phyloP scores from a whole-genome alignment of 345 rosid species.

The Nephelium lappaceum region DNA sequence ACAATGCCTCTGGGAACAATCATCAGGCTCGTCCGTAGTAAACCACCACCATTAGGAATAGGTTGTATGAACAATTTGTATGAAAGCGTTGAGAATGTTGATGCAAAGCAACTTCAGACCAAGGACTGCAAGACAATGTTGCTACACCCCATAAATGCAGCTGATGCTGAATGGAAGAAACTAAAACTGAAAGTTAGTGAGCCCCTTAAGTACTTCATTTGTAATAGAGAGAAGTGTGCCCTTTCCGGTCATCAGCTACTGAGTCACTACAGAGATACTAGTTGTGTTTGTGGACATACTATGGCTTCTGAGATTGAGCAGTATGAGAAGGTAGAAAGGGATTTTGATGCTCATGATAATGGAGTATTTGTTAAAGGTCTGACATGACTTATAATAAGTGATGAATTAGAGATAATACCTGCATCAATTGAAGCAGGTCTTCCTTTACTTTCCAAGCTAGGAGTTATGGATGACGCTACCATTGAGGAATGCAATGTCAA shows the following conservation, averaged over 20 bases:
- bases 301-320: background rate
- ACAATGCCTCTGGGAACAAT: slow-evolving; percentile 34
- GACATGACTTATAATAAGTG: background rate
- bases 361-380: slow-evolving; percentile 29
- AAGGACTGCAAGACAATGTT: slow-evolving; percentile 26
- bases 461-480: slow-evolving; percentile 12
- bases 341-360: background rate
- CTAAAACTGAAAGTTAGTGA: background rate
- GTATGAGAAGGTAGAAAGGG: background rate
- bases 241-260: background rate
- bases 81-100: slow-evolving; percentile 26
- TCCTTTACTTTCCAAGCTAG: slow-evolving; percentile 22
- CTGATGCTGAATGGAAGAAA: slow-evolving; percentile 11
- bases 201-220: background rate
- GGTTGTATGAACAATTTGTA: slow-evolving; percentile 32
- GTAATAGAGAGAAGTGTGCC: background rate
- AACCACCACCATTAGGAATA: background rate
- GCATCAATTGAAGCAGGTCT: slow-evolving; percentile 13
- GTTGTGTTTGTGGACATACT: slow-evolving; percentile 8
- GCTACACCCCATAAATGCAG: slow-evolving; percentile 16
- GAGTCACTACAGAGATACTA: background rate
- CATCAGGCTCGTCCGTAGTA: slow-evolving; percentile 5
- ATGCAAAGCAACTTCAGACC: background rate
- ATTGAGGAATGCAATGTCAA: slow-evolving; percentile 17
- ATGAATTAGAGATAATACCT: slow-evolving; percentile 22